phyloP scores from a whole-genome alignment of 2,329 filamentous ascomycete genomes.

The Apiospora aurea region DNA sequence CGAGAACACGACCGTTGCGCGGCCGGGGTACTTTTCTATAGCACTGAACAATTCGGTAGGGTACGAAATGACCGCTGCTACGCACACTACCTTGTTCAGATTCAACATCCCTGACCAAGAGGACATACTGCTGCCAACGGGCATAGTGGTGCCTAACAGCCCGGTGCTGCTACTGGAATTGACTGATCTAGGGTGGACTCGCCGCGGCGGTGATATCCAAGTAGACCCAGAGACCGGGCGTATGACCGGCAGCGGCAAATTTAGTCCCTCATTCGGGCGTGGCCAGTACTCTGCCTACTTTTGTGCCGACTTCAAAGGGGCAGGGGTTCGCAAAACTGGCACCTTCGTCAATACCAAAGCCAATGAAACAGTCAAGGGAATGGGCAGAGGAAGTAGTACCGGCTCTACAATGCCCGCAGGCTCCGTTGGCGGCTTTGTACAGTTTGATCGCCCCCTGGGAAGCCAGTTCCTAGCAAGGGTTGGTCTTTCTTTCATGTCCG shows the following conservation, averaged over 20 bases:
- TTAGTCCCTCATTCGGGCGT: slow-evolving; percentile 66
- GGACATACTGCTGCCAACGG: slow-evolving; percentile 31
- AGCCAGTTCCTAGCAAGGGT: slow-evolving; percentile 71
- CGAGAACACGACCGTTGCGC: slow-evolving; percentile 58
- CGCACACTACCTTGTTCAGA: slow-evolving; percentile 65
- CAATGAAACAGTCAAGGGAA: slow-evolving; percentile 34
- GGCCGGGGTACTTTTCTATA: slow-evolving; percentile 67
- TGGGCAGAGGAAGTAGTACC: slow-evolving; percentile 42
- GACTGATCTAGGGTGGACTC: slow-evolving; percentile 60
- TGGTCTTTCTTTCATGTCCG: slow-evolving; percentile 74
- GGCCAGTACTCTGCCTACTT: slow-evolving; percentile 65
- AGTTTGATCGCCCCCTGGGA: slow-evolving; percentile 57
- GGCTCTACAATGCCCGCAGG: slow-evolving; percentile 39
- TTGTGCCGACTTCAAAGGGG: slow-evolving; percentile 66
- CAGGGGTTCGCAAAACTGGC: slow-evolving; percentile 61
- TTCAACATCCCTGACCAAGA: slow-evolving; percentile 59
- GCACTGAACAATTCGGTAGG: slow-evolving; percentile 61
- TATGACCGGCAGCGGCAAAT: slow-evolving; percentile 66
- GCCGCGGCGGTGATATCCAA: slow-evolving; percentile 56
- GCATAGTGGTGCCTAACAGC: slow-evolving; percentile 46
- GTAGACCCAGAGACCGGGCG: slow-evolving; percentile 60
- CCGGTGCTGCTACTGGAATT: slow-evolving; percentile 68
- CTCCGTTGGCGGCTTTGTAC: slow-evolving; percentile 66
- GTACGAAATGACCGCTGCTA: slow-evolving; percentile 68
- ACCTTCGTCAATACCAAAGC: slow-evolving; percentile 61